phyloP scores from a whole-genome alignment of 306 rosid species.

The Trifolium pratense region DNA sequence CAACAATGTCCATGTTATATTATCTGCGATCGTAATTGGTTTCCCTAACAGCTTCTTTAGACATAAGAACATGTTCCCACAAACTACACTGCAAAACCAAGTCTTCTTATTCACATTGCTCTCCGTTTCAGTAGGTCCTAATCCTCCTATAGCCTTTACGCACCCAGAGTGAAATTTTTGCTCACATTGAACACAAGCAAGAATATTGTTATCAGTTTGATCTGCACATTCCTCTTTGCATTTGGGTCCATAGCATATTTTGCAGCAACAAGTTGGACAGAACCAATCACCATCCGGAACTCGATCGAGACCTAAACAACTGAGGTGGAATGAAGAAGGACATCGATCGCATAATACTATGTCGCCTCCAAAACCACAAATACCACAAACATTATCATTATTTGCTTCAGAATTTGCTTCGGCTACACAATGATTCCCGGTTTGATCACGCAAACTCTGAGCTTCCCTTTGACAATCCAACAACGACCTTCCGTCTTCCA shows the following conservation, averaged over 20 bases:
- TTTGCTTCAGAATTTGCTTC: neutral
- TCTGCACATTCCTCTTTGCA: neutral
- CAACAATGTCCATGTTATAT: slow-evolving; percentile 64
- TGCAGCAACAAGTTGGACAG: slow-evolving; percentile 71
- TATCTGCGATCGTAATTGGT: slow-evolving; percentile 39
- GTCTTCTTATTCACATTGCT: neutral
- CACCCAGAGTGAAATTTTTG: slow-evolving; percentile 56
- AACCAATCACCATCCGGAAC: slow-evolving; percentile 67
- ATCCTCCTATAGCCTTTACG: slow-evolving; percentile 7
- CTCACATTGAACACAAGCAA: slow-evolving; percentile 65
- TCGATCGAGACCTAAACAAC: slow-evolving; percentile 50
- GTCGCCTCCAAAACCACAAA: slow-evolving; percentile 65
- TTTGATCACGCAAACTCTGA: neutral
- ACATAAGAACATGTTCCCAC: slow-evolving; percentile 47
- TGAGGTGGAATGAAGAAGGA: slow-evolving; percentile 59
- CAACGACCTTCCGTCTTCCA: slow-evolving; percentile 68
- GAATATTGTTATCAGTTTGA: neutral
- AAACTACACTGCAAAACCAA: slow-evolving; percentile 60
- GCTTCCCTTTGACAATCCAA: slow-evolving; percentile 51
- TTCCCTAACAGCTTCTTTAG: slow-evolving; percentile 57
- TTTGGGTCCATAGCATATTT: slow-evolving; percentile 42
- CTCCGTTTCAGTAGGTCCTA: neutral
- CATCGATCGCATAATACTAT: slow-evolving; percentile 64
- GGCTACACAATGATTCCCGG: neutral
- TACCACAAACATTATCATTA: slow-evolving; percentile 50